A percentile compares a stretch with the other conserved stretches of the same genome.
Evolutionary conservation across 441 rosid species (phyloP).

Genomic region (Gossypium laxum): DNA sequence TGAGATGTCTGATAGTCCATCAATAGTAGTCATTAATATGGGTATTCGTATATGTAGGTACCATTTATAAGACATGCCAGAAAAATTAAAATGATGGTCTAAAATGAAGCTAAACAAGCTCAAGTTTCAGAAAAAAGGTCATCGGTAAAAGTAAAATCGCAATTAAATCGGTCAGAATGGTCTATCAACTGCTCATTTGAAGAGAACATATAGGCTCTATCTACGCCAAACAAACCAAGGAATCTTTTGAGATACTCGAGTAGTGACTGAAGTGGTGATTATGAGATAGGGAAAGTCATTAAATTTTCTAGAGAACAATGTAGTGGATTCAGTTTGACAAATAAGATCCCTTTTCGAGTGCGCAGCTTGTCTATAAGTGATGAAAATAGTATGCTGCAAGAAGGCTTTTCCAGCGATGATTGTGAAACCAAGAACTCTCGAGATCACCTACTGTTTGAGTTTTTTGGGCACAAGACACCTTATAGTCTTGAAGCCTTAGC

Average conservation of each 20-base stretch:
- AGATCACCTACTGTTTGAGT: constrained; percentile 31
- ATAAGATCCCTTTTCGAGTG: constrained; percentile 14
- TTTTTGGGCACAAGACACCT: constrained; percentile 33
- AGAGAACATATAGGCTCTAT: too few species aligned
- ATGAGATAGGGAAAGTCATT: constrained; percentile 22
- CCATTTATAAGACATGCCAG: too few species aligned
- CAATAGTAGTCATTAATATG: too few species aligned
- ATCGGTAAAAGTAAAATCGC: too few species aligned
- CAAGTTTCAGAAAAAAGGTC: too few species aligned
- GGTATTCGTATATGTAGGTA: too few species aligned
- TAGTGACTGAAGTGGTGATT: constrained; percentile 36
- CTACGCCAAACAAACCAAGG: too few species aligned
- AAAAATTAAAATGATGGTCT: too few species aligned
- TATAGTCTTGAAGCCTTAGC: constrained; percentile 35
- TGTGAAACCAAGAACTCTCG: constrained; percentile 24
- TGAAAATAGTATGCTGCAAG: constrained; percentile 21
- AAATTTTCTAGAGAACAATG: constrained; percentile 13
- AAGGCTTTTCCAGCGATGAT: constrained; percentile 36
- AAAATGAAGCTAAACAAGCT: too few species aligned
- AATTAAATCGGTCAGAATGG: too few species aligned
- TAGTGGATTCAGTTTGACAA: constrained; percentile 1
- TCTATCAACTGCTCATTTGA: too few species aligned
- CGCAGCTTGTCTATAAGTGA: constrained; percentile 26
- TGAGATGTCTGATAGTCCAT: too few species aligned
- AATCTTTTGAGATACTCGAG: constrained; percentile 6